Evolutionary conservation across 2,329 filamentous ascomycete genomes (phyloP).

Genomic region (Sporothrix euskadiensis): DNA sequence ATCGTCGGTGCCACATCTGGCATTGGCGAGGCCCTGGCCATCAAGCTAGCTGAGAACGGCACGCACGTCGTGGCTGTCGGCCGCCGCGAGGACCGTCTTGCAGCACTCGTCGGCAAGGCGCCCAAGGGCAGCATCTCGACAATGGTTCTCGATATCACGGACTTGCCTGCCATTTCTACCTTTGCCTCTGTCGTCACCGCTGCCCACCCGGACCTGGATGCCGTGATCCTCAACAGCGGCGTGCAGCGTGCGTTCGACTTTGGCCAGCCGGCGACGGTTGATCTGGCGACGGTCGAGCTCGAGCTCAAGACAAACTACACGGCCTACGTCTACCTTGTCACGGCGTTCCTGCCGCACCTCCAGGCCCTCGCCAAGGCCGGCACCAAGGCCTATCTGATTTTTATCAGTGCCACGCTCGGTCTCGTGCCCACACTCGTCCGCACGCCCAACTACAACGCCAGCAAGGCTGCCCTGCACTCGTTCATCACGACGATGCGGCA

Average conservation of each 20-base stretch:
- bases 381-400: conserved; percentile 35
- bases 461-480: conserved; percentile 51
- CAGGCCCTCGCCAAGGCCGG: conserved; percentile 29
- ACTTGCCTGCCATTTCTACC: conserved; percentile 43
- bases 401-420: conserved; percentile 38
- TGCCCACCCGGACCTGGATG: conserved; percentile 50
- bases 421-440: conserved; percentile 47
- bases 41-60: conserved; percentile 41
- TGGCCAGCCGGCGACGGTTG: conserved; percentile 45
- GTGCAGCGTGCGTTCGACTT: conserved; percentile 50
- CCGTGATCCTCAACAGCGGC: conserved; percentile 53
- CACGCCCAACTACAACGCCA: conserved; percentile 50
- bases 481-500: conserved; percentile 49
- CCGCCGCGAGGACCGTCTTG: conserved; percentile 49
- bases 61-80: conserved; percentile 50
- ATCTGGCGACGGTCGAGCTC: conserved; percentile 41
- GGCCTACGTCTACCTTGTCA: conserved; percentile 46
- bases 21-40: conserved; percentile 50
- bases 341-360: conserved; percentile 50
- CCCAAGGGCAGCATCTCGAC: conserved; percentile 31
- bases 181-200: conserved; percentile 39
- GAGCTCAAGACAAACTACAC: conserved; percentile 51
- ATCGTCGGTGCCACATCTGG: conserved; percentile 54
- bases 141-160: conserved; percentile 46
- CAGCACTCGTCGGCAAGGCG: conserved; percentile 39